Evolutionary conservation across 2,329 filamentous ascomycete genomes (phyloP).

Genomic region (Colletotrichum musicola): DNA sequence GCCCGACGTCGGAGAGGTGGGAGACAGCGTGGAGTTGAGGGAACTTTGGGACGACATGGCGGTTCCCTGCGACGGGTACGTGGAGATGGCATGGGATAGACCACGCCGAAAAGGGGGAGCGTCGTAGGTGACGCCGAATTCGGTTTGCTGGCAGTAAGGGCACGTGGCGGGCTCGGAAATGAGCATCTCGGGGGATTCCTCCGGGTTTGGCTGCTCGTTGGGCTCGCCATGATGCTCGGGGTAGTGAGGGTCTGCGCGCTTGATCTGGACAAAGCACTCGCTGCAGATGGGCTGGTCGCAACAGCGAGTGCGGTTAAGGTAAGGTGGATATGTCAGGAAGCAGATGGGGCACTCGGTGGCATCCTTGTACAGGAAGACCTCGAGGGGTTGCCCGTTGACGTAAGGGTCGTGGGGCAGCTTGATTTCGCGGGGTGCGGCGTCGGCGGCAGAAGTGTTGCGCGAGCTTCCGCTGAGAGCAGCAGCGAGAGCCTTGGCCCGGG

Average conservation of each 20-base stretch:
- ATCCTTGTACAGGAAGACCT: conserved; percentile 94
- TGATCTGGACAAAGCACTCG: conserved; percentile 99
- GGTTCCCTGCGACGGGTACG: conserved; percentile 67
- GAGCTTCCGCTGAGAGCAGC: conserved; percentile 81
- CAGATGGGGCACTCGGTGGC: conserved; percentile 94
- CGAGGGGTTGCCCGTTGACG: conserved; percentile 93
- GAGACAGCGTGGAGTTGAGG: conserved; percentile 70
- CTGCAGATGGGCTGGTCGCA: conserved; percentile 98
- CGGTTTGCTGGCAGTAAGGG: conserved; percentile 93
- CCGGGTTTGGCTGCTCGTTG: conserved; percentile 52
- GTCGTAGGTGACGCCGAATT: conserved; percentile 97
- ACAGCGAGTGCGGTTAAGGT: conserved; percentile 93
- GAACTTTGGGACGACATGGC: conserved; percentile 92
- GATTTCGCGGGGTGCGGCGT: conserved; percentile 83
- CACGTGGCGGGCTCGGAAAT: conserved; percentile 93
- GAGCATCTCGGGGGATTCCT: conserved; percentile 72
- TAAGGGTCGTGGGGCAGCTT: conserved; percentile 84
- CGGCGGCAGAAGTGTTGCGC: conserved; percentile 77
- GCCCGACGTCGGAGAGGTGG: conserved; percentile 52
- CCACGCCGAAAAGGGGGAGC: conserved; percentile 90
- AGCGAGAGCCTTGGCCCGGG: conserved; percentile 89
- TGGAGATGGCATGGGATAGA: conserved; percentile 74
- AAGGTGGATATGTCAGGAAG: conserved; percentile 94
- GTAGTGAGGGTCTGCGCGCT: conserved; percentile 89
- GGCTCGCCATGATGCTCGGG: conserved; percentile 78